phyloP scores from a whole-genome alignment of 441 rosid species.

The Euphorbia celastroides region DNA sequence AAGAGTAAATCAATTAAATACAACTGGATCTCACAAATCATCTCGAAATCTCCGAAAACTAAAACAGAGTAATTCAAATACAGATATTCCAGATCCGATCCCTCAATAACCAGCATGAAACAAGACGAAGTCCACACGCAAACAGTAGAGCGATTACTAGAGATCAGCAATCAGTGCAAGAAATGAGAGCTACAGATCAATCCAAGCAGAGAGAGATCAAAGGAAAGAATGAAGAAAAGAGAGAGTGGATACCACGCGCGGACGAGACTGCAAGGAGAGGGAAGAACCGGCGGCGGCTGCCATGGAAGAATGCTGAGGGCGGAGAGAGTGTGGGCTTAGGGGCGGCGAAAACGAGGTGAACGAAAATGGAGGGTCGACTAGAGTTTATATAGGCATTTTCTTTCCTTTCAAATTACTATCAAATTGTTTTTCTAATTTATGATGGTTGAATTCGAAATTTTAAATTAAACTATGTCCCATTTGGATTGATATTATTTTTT shows the following conservation, averaged over 20 bases:
- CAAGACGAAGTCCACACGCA: not conserved
- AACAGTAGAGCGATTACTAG: not conserved
- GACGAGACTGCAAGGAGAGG: conserved; percentile 32
- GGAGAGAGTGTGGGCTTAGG: not conserved
- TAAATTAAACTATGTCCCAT: too few species aligned
- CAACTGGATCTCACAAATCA: not conserved
- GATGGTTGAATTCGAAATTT: too few species aligned
- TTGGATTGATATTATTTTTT: too few species aligned
- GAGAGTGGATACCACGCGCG: conserved; percentile 19
- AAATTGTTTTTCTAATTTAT: too few species aligned
- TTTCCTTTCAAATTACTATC: too few species aligned
- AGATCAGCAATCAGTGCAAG: not conserved
- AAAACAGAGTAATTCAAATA: conserved; percentile 4
- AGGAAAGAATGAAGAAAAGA: not conserved
- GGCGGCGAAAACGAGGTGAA: conserved; percentile 16
- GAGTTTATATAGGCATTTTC: not conserved
- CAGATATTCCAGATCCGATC: conserved; percentile 15
- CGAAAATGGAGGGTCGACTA: not conserved
- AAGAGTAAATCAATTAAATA: not conserved
- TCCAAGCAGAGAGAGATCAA: conserved; percentile 17
- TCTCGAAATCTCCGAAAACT: not conserved
- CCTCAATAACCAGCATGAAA: not conserved
- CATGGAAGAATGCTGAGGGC: conserved; percentile 24
- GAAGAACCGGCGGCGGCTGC: conserved; percentile 36
- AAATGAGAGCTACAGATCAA: not conserved